These are phyloP conservation scores for Magnaporthiopsis rhizophila DNA, from an alignment of 2,329 filamentous ascomycete genomes.

Conservation along the genomic window DNA sequence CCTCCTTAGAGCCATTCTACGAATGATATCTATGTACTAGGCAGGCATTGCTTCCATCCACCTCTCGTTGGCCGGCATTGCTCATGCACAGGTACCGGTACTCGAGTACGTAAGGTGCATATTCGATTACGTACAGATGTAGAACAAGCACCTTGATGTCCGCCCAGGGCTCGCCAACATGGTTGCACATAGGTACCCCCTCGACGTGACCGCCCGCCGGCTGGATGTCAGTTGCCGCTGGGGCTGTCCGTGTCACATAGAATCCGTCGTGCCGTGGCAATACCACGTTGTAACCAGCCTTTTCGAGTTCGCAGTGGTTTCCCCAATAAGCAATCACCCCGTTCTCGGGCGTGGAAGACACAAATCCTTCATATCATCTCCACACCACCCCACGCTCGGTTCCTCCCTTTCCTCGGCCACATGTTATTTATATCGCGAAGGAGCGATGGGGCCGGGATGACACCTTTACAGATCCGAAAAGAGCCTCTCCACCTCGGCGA, in stretches of 20 bases:
- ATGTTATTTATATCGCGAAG: neutral
- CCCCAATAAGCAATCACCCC: neutral
- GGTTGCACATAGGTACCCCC: too few relatives aligned
- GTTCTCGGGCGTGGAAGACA: neutral
- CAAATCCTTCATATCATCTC: neutral
- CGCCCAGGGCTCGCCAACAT: too few relatives aligned
- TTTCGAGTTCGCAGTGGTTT: neutral
- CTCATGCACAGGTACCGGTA: too few relatives aligned
- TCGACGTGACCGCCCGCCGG: too few relatives aligned
- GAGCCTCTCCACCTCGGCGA: constrained; percentile 27
- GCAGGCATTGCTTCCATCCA: neutral
- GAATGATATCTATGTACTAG: too few relatives aligned
- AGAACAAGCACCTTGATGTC: too few relatives aligned
- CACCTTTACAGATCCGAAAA: constrained; percentile 32
- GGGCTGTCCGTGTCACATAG: neutral
- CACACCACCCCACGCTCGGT: neutral
- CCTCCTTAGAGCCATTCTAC: too few relatives aligned
- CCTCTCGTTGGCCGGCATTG: neutral
- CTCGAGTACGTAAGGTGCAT: too few relatives aligned
- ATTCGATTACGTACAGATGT: too few relatives aligned
- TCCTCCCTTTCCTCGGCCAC: neutral
- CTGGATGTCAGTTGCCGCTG: neutral
- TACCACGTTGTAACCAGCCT: neutral
- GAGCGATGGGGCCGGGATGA: neutral
- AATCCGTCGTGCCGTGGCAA: neutral